Percentiles rank a stretch among this genome's conserved stretches.
Evolutionary conservation across 2,329 filamentous ascomycete genomes (phyloP).

Genomic region (Aspergillus floridensis): DNA sequence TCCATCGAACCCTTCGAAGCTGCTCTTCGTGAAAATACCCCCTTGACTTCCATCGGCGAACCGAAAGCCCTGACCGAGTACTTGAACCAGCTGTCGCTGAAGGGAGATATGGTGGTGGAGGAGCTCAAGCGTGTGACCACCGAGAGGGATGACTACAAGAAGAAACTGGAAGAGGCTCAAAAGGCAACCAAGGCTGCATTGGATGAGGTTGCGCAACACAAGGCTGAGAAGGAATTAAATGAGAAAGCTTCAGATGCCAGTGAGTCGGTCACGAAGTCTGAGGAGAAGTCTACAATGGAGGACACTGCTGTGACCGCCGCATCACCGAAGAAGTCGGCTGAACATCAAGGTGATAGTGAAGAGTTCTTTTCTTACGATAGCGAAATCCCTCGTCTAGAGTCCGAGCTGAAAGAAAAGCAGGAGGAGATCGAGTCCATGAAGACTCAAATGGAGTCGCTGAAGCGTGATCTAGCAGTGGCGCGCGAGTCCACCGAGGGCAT

Average conservation of each 20-base stretch:
- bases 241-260: slow-evolving; percentile 3
- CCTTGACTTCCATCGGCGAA: slow-evolving; percentile 82
- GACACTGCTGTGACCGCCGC: slow-evolving; percentile 31
- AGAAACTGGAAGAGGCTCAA: slow-evolving; percentile 68
- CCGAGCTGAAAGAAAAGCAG: slow-evolving; percentile 67
- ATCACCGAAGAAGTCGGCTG: slow-evolving; percentile 20
- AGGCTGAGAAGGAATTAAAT: slow-evolving; percentile 29
- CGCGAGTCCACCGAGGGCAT: slow-evolving; percentile 69
- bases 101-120: slow-evolving; percentile 89
- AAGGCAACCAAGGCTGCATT: slow-evolving; percentile 60
- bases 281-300: slow-evolving; percentile 10
- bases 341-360: slow-evolving; percentile 49
- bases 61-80: slow-evolving; percentile 84
- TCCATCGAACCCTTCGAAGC: slow-evolving; percentile 93
- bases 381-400: slow-evolving; percentile 78
- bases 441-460: slow-evolving; percentile 64
- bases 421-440: slow-evolving; percentile 70
- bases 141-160: slow-evolving; percentile 77
- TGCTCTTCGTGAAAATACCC: slow-evolving; percentile 85
- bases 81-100: slow-evolving; percentile 78
- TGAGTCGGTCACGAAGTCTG: slow-evolving; percentile 9
- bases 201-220: slow-evolving; percentile 62
- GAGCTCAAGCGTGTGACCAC: slow-evolving; percentile 83
- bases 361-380: slow-evolving; percentile 92
- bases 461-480: slow-evolving; percentile 67